phyloP scores from a whole-genome alignment of 2,329 filamentous ascomycete genomes.

The Aureobasidium sp. region DNA sequence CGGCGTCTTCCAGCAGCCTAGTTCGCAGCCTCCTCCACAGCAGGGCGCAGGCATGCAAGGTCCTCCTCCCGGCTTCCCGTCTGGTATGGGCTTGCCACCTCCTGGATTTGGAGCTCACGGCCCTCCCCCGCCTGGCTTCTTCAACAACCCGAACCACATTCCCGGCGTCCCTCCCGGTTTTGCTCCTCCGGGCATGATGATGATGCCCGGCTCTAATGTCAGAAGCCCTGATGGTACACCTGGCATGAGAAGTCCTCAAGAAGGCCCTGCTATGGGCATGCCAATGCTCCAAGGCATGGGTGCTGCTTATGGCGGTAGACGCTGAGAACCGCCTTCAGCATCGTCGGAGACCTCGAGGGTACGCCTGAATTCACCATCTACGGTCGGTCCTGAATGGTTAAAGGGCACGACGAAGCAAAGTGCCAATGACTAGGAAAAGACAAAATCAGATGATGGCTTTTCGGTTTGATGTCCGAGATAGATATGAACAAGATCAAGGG shows the following conservation, averaged over 20 bases:
- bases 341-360: not conserved
- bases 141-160: constrained; percentile 5
- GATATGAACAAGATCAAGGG: not conserved
- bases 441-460: not conserved
- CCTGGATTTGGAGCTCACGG: constrained; percentile 4
- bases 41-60: constrained; percentile 5
- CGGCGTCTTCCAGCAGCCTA: constrained; percentile 26
- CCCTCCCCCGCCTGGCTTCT: constrained; percentile 14
- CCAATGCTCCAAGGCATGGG: constrained; percentile 12
- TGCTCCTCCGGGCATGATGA: constrained; percentile 8
- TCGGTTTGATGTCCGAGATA: constrained; percentile 4
- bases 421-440: constrained; percentile 4
- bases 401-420: not conserved
- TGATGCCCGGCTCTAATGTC: not conserved
- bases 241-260: constrained; percentile 8
- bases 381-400: not conserved
- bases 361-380: not conserved
- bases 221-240: constrained; percentile 6
- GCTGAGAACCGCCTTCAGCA: not conserved
- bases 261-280: constrained; percentile 5
- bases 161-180: constrained; percentile 11
- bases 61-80: constrained; percentile 8
- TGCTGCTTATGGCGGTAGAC: constrained; percentile 3
- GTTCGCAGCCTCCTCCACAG: constrained; percentile 18
- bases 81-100: constrained; percentile 10